Evolutionary conservation across 140 eudicot species (phyloP).

Genomic region (Flaveria floridana): DNA sequence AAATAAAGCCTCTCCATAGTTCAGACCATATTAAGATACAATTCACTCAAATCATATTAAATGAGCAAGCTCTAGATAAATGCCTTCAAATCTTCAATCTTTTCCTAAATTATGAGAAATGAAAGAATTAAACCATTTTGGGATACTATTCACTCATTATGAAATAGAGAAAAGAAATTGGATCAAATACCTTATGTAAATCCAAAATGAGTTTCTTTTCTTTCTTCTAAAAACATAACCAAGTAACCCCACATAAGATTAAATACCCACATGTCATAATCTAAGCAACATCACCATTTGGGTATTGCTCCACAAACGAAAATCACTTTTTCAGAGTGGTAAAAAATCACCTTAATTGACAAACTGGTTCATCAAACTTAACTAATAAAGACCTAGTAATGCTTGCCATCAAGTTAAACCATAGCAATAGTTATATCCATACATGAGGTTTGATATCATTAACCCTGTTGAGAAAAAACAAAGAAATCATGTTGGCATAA

Average conservation of each 20-base stretch:
- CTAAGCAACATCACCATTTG: slow-evolving; percentile 8
- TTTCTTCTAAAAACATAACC: background rate
- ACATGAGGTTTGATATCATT: slow-evolving; percentile 6
- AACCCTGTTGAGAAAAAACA: slow-evolving; percentile 3
- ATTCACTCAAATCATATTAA: too few species aligned
- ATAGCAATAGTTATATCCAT: slow-evolving; percentile 2
- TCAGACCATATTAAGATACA: background rate
- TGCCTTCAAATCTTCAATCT: slow-evolving; percentile 3
- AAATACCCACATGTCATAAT: slow-evolving; percentile 6
- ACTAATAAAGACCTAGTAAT: background rate
- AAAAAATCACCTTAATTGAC: slow-evolving; percentile 16
- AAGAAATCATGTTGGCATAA: slow-evolving; percentile 13
- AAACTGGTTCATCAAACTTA: slow-evolving; percentile 7
- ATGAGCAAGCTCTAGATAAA: background rate
- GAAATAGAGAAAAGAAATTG: background rate
- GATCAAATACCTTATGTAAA: background rate
- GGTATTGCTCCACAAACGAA: slow-evolving; percentile 16
- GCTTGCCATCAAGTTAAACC: background rate
- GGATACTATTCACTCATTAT: background rate
- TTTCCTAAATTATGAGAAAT: slow-evolving; percentile 10
- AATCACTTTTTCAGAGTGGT: background rate
- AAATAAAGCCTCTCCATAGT: background rate
- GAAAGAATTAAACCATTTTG: background rate
- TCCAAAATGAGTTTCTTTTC: slow-evolving; percentile 6
- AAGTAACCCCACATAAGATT: slow-evolving; percentile 10